Percentiles rank a stretch among this genome's conserved stretches.
Conservation (phyloP, 768 basidiomycete genomes). For the Termitomyces sp. region DNA sequence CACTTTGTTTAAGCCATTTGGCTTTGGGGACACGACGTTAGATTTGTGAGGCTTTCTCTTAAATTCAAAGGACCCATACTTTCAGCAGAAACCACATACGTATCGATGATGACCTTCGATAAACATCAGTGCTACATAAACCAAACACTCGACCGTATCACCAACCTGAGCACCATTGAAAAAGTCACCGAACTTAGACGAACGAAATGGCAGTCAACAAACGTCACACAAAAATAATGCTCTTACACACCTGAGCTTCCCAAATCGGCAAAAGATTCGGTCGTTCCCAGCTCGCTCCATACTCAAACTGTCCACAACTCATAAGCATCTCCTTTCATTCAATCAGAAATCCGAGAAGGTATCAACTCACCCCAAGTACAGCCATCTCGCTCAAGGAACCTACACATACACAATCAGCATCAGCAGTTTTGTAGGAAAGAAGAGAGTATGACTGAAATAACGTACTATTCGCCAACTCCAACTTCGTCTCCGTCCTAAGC, state of each 20-base stretch:
- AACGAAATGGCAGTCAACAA: neutral
- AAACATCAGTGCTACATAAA: neutral
- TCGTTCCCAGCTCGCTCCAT: slow-evolving; percentile 85
- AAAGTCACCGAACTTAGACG: slow-evolving; percentile 78
- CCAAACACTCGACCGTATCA: neutral
- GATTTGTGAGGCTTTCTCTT: neutral
- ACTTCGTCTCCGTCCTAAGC: slow-evolving; percentile 53
- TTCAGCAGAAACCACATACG: slow-evolving; percentile 80
- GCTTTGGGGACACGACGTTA: slow-evolving; percentile 36
- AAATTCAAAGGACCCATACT: slow-evolving; percentile 42
- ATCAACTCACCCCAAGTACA: slow-evolving; percentile 67
- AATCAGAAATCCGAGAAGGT: neutral
- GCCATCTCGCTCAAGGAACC: slow-evolving; percentile 88
- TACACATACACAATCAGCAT: slow-evolving; percentile 19
- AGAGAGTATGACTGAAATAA: slow-evolving; percentile 5
- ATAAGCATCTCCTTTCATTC: neutral
- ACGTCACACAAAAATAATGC: neutral
- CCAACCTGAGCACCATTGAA: slow-evolving; percentile 80
- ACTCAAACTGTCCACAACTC: slow-evolving; percentile 63
- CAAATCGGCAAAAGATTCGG: slow-evolving; percentile 81
- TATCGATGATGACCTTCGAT: slow-evolving; percentile 78
- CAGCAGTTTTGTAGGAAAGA: neutral
- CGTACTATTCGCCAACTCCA: slow-evolving; percentile 86
- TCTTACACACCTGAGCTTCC: slow-evolving; percentile 73
- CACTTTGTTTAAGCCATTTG: slow-evolving; percentile 93